These are phyloP conservation scores for Eucalyptus sp. DNA, from an alignment of 345 rosid species.

Conservation along the genomic window DNA sequence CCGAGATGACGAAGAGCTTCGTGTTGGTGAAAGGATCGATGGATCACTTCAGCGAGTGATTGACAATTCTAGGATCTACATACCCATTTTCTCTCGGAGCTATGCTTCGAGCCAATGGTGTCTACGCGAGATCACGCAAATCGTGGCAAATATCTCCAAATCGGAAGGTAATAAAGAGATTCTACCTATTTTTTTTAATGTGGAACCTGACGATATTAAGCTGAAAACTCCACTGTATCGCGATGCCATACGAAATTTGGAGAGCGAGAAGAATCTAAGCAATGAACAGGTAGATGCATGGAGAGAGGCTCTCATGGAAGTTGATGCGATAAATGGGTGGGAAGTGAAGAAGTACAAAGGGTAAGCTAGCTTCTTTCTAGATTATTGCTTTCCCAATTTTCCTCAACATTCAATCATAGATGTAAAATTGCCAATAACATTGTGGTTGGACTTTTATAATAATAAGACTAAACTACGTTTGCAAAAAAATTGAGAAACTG, in stretches of 20 bases:
- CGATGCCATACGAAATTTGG: not conserved
- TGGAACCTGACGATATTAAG: not conserved
- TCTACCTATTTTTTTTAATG: not conserved
- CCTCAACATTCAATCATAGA: not conserved
- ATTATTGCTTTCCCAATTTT: not conserved
- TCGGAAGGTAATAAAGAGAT: not conserved
- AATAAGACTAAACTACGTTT: not conserved
- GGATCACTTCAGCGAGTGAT: not conserved
- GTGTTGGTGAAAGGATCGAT: not conserved
- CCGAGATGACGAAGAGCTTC: not conserved
- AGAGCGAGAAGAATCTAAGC: not conserved
- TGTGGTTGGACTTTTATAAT: no score
- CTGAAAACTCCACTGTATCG: not conserved
- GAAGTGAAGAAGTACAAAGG: not conserved
- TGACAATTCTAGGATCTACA: not conserved
- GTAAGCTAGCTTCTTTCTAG: not conserved
- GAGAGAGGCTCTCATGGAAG: not conserved
- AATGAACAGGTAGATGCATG: not conserved
- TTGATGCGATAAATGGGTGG: not conserved
- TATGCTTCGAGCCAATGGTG: not conserved
- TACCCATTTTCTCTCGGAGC: not conserved
- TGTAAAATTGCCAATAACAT: no score
- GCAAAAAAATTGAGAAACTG: not conserved
- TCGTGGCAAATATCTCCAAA: not conserved
- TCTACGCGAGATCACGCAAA: not conserved